Conservation (phyloP, 148 eudicot genomes). For the Nepenthes gracilis region DNA sequence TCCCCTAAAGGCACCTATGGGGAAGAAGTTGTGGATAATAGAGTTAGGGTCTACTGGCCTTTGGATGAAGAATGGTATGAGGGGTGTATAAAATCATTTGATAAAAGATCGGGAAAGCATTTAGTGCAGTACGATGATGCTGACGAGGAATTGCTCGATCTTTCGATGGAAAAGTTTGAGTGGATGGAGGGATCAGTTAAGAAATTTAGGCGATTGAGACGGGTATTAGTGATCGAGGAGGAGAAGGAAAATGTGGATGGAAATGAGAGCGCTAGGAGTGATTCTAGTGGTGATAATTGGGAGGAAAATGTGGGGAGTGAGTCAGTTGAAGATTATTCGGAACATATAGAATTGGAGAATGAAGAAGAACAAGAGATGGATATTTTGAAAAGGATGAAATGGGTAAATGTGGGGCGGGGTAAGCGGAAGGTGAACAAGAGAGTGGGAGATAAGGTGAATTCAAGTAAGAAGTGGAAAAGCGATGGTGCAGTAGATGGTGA, state of each 20-base stretch:
- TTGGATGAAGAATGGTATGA: constrained; percentile 74
- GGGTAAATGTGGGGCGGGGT: constrained; percentile 10
- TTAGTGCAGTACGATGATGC: constrained; percentile 73
- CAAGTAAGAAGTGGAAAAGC: constrained; percentile 40
- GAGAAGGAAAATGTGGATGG: constrained; percentile 25
- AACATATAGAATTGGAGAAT: constrained; percentile 51
- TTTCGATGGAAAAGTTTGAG: constrained; percentile 59
- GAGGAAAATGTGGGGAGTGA: constrained; percentile 34
- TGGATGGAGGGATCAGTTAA: constrained; percentile 36
- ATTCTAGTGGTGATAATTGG: constrained; percentile 82
- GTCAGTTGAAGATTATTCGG: constrained; percentile 31
- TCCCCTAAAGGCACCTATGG: constrained; percentile 14
- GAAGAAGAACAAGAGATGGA: constrained; percentile 22
- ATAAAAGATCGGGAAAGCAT: constrained; percentile 51
- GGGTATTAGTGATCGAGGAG: constrained; percentile 35
- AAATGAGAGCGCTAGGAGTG: constrained; percentile 23
- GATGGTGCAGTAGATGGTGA: constrained; percentile 16
- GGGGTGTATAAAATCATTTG: constrained; percentile 56
- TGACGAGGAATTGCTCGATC: constrained; percentile 65
- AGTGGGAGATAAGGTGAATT: constrained; percentile 13
- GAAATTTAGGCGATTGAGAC: constrained; percentile 39
- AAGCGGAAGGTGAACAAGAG: constrained; percentile 17
- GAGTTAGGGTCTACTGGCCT: constrained; percentile 85
- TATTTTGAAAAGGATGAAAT: constrained; percentile 11
- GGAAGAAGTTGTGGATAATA: constrained; percentile 41